These are phyloP conservation scores for Xylaria nigripes DNA, from an alignment of 495 filamentous ascomycete species.

Conservation along the genomic window DNA sequence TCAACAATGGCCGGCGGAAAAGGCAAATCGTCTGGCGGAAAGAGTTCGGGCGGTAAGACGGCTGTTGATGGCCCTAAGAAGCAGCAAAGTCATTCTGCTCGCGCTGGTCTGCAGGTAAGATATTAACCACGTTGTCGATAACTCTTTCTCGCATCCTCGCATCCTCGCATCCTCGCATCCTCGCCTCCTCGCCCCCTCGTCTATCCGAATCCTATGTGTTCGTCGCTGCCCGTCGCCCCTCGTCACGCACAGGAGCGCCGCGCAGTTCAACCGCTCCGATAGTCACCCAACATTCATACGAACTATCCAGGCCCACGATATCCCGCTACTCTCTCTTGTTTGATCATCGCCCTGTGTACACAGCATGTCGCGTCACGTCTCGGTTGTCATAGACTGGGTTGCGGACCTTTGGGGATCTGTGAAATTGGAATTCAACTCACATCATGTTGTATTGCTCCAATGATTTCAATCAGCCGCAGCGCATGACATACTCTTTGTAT, in stretches of 20 bases:
- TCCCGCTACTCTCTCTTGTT: background rate
- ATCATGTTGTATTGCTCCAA: background rate
- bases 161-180: background rate
- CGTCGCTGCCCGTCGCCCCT: constrained; percentile 5
- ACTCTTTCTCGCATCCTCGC: background rate
- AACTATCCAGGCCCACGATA: background rate
- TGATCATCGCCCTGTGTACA: background rate
- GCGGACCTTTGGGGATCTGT: background rate
- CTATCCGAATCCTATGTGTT: constrained; percentile 13
- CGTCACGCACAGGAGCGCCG: background rate
- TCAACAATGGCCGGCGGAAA: constrained; percentile 68
- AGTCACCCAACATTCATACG: background rate
- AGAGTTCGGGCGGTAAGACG: constrained; percentile 75
- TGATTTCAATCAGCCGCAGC: background rate
- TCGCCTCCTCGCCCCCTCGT: constrained; percentile 1
- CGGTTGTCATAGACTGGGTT: background rate
- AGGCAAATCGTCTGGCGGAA: constrained; percentile 90
- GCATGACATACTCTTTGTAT: background rate
- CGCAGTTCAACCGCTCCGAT: constrained; percentile 7
- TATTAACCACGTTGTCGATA: constrained; percentile 9
- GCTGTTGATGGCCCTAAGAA: constrained; percentile 73
- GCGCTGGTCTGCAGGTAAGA: constrained; percentile 97
- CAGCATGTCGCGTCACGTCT: background rate
- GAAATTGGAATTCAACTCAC: background rate
- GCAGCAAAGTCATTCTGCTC: constrained; percentile 96